A percentile compares a stretch with the other conserved stretches of the same genome.
Conservation (phyloP, 768 basidiomycete genomes). For the Kwoniella bestiolae region DNA sequence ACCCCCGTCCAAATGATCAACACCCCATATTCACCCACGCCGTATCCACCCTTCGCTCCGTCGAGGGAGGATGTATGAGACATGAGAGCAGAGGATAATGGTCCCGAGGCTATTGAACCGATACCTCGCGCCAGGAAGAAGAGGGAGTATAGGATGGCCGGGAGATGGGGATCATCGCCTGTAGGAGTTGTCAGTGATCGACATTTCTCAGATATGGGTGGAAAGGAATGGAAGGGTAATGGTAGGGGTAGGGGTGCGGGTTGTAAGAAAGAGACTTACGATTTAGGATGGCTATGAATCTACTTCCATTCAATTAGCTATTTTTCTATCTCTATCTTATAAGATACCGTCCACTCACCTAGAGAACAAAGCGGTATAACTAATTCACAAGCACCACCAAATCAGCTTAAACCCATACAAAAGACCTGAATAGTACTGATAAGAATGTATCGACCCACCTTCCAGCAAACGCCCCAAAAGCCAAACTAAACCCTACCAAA, state of each 20-base stretch:
- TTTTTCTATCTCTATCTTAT: neutral
- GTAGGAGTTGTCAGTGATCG: neutral
- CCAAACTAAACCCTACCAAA: slow-evolving; percentile 28
- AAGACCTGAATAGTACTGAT: neutral
- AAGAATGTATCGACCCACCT: slow-evolving; percentile 14
- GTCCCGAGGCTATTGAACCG: slow-evolving; percentile 36
- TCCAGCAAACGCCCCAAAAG: slow-evolving; percentile 36
- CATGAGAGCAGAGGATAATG: slow-evolving; percentile 32
- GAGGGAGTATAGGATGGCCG: slow-evolving; percentile 34
- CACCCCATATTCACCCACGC: slow-evolving; percentile 33
- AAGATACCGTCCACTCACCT: slow-evolving; percentile 7
- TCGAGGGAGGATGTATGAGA: slow-evolving; percentile 9
- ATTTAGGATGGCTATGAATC: slow-evolving; percentile 33
- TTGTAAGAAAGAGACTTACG: slow-evolving; percentile 19
- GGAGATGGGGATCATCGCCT: slow-evolving; percentile 37
- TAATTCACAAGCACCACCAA: too few species aligned
- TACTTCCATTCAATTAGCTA: slow-evolving; percentile 12
- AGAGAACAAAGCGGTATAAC: slow-evolving; percentile 37
- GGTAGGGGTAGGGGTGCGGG: too few species aligned
- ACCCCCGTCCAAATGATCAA: slow-evolving; percentile 37
- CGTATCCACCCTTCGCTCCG: slow-evolving; percentile 32
- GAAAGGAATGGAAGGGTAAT: too few species aligned
- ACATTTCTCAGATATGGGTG: too few species aligned
- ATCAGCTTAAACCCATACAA: neutral
- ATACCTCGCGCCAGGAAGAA: slow-evolving; percentile 36